Evolutionary conservation across 352 stramenopile species (phyloP), one percentile per base, ranked within the genome.

Genomic region (Globisporangium parvum): DNA sequence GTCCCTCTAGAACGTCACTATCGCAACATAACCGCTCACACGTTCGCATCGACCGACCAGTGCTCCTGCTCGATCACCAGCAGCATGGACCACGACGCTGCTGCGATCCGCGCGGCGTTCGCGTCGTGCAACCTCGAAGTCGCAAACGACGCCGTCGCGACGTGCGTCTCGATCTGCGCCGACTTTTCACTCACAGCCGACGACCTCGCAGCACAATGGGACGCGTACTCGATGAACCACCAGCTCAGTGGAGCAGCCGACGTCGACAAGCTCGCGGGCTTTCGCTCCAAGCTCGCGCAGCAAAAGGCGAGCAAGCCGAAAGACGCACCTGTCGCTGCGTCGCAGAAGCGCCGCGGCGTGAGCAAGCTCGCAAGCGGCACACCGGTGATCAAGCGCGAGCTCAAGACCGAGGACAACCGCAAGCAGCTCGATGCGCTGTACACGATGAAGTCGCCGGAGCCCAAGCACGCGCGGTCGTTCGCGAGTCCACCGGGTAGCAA

Each of bases 161-260:
- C 69, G 17, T 93, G 79, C 61, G 71, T 88, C 35, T 63, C 70
- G 10, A 78, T 94, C 41, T 92, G 84, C 57, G 60, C 66, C 23
- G 84, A 94, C 64, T 91, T 92, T 64, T 55, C 55, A n/a, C 60
- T 94, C 66, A 80, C 75, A n/a, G 80, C 77, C 40, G 80, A 89
- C 50, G 77, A 88, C 51, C 73, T 94, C 54, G 80, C 77, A 35
- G 80, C 80, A 56, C 78, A 88, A 47, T 94, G 84, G 78, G 84
- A 94, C 55, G 80, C 82, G 4, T 92, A 88, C 69, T 90, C 81
- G 47, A 91, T 92, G 78, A 94, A 94, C 69, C 53, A 91, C 62
- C 77, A 91, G 49, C 64, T 93, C 18, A 67, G 62, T 11, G 80
- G 79, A 26, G 62, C 75, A 9, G 79, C 80, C 2, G 70, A 77